Conservation (phyloP, 2,329 filamentous ascomycete genomes). For the Trichoderma cornu-damae region DNA sequence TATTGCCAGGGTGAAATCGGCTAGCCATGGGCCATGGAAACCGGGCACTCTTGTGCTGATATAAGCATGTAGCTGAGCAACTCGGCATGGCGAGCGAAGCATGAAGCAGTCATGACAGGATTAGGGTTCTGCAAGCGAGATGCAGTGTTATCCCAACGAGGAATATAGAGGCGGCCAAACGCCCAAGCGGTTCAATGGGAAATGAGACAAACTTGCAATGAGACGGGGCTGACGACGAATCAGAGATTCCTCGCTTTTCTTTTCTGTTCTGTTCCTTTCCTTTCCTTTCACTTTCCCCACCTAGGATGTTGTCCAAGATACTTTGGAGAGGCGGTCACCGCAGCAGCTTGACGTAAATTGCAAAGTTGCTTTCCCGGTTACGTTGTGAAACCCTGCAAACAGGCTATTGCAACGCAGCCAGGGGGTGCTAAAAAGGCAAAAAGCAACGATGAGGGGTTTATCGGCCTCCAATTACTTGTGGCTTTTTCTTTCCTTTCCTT, state of each 20-base stretch:
- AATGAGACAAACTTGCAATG: neutral
- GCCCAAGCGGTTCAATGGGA: neutral
- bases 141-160: neutral
- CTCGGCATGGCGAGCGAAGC: neutral
- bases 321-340: neutral
- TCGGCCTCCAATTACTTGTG: neutral
- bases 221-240: neutral
- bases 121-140: neutral
- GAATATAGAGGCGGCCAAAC: neutral
- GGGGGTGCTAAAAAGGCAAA: neutral
- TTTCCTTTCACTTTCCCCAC: no score
- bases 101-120: neutral
- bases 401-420: neutral
- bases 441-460: neutral
- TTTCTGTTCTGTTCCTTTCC: neutral
- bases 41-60: neutral
- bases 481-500: neutral
- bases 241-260: neutral
- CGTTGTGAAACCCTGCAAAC: neutral
- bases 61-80: neutral
- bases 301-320: neutral
- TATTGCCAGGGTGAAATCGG: neutral
- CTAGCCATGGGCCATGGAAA: neutral
- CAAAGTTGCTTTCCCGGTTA: neutral
- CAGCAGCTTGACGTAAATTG: neutral